phyloP scores from a whole-genome alignment of 257 asterid genomes.

The Solanum sitiens region DNA sequence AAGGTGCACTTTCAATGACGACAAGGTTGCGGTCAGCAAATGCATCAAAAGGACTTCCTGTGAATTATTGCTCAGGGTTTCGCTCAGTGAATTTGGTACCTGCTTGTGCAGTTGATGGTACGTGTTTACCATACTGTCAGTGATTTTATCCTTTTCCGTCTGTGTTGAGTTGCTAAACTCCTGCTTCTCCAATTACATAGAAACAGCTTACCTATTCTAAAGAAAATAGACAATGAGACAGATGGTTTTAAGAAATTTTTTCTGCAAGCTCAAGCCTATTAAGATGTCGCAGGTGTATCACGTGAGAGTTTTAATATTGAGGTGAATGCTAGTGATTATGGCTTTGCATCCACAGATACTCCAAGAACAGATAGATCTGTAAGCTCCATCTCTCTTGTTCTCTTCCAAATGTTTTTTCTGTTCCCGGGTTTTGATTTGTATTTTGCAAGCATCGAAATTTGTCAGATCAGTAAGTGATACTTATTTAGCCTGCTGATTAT shows the following conservation, averaged over 20 bases:
- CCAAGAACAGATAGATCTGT: conserved; percentile 98
- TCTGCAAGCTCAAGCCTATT: background rate
- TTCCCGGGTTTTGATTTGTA: background rate
- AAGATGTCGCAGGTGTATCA: conserved; percentile 54
- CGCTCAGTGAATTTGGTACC: conserved; percentile 47
- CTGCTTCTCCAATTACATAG: background rate
- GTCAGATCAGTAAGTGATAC: background rate
- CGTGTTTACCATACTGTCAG: background rate
- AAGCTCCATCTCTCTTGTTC: conserved; percentile 5
- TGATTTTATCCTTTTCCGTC: background rate
- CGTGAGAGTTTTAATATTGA: conserved; percentile 68
- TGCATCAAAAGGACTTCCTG: conserved; percentile 89
- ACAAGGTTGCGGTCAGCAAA: conserved; percentile 58
- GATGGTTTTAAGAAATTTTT: background rate
- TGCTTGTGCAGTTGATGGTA: conserved; percentile 62
- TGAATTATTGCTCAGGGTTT: conserved; percentile 94
- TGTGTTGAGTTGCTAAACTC: background rate
- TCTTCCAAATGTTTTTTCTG: background rate
- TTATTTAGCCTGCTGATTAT: background rate
- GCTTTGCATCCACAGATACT: conserved; percentile 87
- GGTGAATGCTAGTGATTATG: conserved; percentile 68
- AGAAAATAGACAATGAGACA: background rate
- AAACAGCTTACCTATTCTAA: background rate
- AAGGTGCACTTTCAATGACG: conserved; percentile 98
- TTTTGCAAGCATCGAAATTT: background rate